A percentile compares a stretch with the other conserved stretches of the same genome.
Conservation (phyloP, 2,329 filamentous ascomycete genomes). For the Phaeosphaeria sp. region DNA sequence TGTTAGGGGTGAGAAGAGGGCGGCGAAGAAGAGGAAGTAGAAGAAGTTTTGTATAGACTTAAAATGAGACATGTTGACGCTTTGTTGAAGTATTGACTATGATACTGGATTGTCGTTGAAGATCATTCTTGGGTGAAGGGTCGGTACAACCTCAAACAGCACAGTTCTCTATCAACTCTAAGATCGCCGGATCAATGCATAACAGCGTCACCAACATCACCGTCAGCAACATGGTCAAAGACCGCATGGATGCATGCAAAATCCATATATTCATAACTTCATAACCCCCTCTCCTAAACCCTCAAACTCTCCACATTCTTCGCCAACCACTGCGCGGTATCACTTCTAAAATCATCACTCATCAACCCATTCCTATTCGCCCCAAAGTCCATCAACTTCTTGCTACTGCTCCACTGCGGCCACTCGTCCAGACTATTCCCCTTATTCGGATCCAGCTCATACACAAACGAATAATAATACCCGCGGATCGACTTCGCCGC, state of each 20-base stretch:
- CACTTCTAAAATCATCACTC: slow-evolving; percentile 58
- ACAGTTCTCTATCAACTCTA: too few relatives aligned
- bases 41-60: neutral
- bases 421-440: slow-evolving; percentile 55
- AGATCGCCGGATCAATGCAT: too few relatives aligned
- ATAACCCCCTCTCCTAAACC: slow-evolving; percentile 4
- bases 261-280: neutral
- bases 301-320: slow-evolving; percentile 27
- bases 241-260: too few relatives aligned
- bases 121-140: too few relatives aligned
- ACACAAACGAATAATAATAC: slow-evolving; percentile 77
- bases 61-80: neutral
- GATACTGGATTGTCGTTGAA: too few relatives aligned
- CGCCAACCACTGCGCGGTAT: slow-evolving; percentile 53
- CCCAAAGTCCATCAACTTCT: slow-evolving; percentile 61
- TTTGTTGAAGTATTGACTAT: neutral
- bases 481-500: slow-evolving; percentile 66
- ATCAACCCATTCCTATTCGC: slow-evolving; percentile 48
- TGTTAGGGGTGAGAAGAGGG: slow-evolving; percentile 82
- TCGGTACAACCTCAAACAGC: too few relatives aligned
- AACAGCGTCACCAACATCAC: too few relatives aligned
- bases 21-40: slow-evolving; percentile 73
- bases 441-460: slow-evolving; percentile 73
- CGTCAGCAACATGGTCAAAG: too few relatives aligned
- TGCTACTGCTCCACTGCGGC: slow-evolving; percentile 61